Percentiles rank a stretch among this genome's conserved stretches.
Evolutionary conservation across 2,329 filamentous ascomycete genomes (phyloP).

Genomic region (Pezicula rhizophila): DNA sequence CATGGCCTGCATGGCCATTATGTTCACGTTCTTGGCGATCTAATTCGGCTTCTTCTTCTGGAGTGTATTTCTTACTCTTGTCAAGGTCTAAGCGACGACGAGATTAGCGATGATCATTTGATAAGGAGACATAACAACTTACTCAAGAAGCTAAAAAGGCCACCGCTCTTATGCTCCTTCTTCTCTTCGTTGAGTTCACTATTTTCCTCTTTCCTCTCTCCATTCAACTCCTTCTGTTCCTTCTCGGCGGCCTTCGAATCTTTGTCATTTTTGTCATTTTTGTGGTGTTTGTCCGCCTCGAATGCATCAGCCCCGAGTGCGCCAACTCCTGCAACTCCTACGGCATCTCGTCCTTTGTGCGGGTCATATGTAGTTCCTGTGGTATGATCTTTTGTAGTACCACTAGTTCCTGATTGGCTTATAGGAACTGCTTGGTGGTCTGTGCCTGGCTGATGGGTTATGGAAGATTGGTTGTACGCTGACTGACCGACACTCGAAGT

Average conservation of each 20-base stretch:
- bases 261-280: slow-evolving; percentile 4
- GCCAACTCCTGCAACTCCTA: slow-evolving; percentile 10
- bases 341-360: neutral
- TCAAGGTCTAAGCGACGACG: slow-evolving; percentile 18
- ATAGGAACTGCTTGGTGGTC: too few relatives aligned
- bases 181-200: slow-evolving; percentile 9
- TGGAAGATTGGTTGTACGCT: too few relatives aligned
- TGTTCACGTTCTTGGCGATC: slow-evolving; percentile 20
- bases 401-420: too few relatives aligned
- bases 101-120: neutral
- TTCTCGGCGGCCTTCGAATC: slow-evolving; percentile 7
- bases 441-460: too few relatives aligned
- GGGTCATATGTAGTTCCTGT: slow-evolving; percentile 1
- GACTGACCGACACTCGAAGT: neutral
- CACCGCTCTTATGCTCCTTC: slow-evolving; percentile 10
- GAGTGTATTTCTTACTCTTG: slow-evolving; percentile 21
- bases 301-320: slow-evolving; percentile 5
- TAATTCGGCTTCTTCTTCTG: slow-evolving; percentile 21
- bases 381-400: neutral
- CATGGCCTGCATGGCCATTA: slow-evolving; percentile 14
- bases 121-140: slow-evolving; percentile 3
- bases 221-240: slow-evolving; percentile 10
- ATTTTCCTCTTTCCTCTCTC: slow-evolving; percentile 9
- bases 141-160: slow-evolving; percentile 20
- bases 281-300: slow-evolving; percentile 7